A percentile compares a stretch with the other conserved stretches of the same genome.
phyloP scores from a whole-genome alignment of 768 basidiomycete genomes.

The Tricholoma furcatifolium region DNA sequence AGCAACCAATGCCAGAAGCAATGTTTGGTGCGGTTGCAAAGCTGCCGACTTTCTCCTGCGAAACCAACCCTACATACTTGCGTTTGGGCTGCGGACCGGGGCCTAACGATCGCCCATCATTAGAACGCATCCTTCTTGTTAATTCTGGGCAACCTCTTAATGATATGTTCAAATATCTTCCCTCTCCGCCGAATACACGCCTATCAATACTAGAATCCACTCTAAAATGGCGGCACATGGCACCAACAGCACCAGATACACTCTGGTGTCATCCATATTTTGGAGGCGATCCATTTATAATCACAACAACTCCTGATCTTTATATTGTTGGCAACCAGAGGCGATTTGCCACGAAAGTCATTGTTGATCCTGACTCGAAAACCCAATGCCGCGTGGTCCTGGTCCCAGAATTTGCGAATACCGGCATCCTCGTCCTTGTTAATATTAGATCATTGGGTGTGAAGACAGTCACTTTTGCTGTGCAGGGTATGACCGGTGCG shows the following conservation, averaged over 20 bases:
- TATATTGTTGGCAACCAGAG: constrained; percentile 94
- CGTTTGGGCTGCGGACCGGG: constrained; percentile 45
- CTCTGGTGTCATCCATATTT: constrained; percentile 98
- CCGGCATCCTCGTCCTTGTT: constrained; percentile 76
- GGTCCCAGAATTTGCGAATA: constrained; percentile 77
- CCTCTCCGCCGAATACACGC: constrained; percentile 66
- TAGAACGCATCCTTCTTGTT: constrained; percentile 66
- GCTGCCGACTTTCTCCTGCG: constrained; percentile 65
- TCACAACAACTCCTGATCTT: constrained; percentile 82
- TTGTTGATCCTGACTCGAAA: constrained; percentile 37
- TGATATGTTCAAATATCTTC: constrained; percentile 93
- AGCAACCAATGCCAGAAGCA: constrained; percentile 88
- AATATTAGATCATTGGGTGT: constrained; percentile 78
- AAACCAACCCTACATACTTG: constrained; percentile 91
- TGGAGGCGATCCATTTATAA: constrained; percentile 83
- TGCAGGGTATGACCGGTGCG: constrained; percentile 43
- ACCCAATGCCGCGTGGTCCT: constrained; percentile 69
- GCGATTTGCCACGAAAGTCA: constrained; percentile 71
- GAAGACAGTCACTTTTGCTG: constrained; percentile 56
- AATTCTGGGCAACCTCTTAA: constrained; percentile 92
- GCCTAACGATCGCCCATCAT: constrained; percentile 16
- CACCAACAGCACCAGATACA: constrained; percentile 98
- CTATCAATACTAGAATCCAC: constrained; percentile 76
- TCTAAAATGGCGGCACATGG: constrained; percentile 91
- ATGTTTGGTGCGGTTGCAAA: constrained; percentile 75